These are phyloP conservation scores for Hygrophorus russula DNA, from an alignment of 768 basidiomycete species.

Conservation along the genomic window DNA sequence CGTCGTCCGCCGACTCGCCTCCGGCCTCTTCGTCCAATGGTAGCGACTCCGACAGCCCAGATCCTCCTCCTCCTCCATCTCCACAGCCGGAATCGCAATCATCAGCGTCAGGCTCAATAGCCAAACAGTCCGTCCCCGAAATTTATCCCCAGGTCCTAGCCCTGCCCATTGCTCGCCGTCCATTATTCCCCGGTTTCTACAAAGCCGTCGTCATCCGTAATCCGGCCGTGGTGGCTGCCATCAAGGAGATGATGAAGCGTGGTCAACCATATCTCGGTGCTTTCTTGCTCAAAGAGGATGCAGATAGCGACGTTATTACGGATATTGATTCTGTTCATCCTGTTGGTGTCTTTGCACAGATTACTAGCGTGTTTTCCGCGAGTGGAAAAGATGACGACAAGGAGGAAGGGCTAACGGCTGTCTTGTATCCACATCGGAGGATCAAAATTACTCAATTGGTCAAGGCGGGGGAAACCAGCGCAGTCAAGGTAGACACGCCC, in stretches of 20 bases:
- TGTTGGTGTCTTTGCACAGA: constrained; percentile 95
- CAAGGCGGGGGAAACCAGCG: constrained; percentile 39
- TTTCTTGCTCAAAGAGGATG: constrained; percentile 89
- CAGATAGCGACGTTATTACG: constrained; percentile 88
- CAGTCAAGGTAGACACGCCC: constrained; percentile 23
- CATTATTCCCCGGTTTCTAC: constrained; percentile 96
- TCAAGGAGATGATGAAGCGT: constrained; percentile 94
- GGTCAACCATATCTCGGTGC: constrained; percentile 97
- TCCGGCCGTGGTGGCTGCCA: constrained; percentile 82
- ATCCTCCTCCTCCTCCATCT: constrained; percentile 13
- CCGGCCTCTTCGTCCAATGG: constrained; percentile 26
- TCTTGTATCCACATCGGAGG: constrained; percentile 86
- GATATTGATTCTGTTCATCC: constrained; percentile 80
- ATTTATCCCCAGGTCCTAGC: constrained; percentile 90
- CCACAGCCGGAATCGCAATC: constrained; percentile 15
- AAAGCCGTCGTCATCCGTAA: constrained; percentile 93
- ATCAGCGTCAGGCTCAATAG: constrained; percentile 40
- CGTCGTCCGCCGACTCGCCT: constrained; percentile 21
- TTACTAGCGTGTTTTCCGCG: constrained; percentile 82
- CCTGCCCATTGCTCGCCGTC: constrained; percentile 88
- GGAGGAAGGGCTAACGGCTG: constrained; percentile 89
- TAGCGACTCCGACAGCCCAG: constrained; percentile 17
- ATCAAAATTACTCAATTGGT: constrained; percentile 84
- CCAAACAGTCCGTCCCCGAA: constrained; percentile 83
- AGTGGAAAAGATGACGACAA: constrained; percentile 46